Percentiles rank a stretch among this genome's conserved stretches.
These are phyloP conservation scores for Lasiosphaeris hirsuta DNA, from an alignment of 495 filamentous ascomycete species.

Conservation along the genomic window DNA sequence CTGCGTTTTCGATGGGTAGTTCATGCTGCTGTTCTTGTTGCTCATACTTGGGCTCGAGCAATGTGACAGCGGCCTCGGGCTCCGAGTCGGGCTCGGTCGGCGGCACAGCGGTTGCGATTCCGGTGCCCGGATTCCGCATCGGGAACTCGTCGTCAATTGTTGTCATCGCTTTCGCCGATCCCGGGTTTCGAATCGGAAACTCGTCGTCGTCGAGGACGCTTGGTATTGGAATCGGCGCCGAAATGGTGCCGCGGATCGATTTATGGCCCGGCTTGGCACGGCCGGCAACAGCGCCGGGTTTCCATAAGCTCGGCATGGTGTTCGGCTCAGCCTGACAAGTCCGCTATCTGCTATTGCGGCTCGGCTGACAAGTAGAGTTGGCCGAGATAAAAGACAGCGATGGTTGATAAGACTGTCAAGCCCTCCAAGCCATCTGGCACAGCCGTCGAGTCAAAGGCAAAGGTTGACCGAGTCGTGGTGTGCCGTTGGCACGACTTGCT, in stretches of 20 bases:
- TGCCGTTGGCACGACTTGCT: constrained; percentile 8
- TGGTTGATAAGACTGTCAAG: constrained; percentile 19
- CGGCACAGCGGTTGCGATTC: constrained; percentile 33
- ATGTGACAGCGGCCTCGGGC: not conserved
- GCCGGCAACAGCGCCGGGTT: constrained; percentile 35
- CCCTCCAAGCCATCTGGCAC: constrained; percentile 26
- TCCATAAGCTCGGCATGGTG: constrained; percentile 35
- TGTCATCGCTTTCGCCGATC: constrained; percentile 29
- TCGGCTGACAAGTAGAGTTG: constrained; percentile 1
- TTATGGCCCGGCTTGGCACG: constrained; percentile 39
- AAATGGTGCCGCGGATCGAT: constrained; percentile 51
- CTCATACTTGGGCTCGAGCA: constrained; percentile 5
- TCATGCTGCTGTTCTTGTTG: not conserved
- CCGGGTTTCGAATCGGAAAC: constrained; percentile 44
- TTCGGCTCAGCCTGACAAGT: not conserved
- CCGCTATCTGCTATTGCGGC: not conserved
- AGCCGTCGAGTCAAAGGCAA: constrained; percentile 11
- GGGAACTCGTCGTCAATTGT: constrained; percentile 39
- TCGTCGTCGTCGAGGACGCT: constrained; percentile 40
- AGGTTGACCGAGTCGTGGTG: constrained; percentile 20
- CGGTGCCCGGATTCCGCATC: constrained; percentile 37
- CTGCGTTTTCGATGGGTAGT: not conserved
- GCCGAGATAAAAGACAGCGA: constrained; percentile 9
- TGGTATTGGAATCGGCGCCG: constrained; percentile 48
- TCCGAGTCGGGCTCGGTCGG: constrained; percentile 16